Base-by-base conservation (phyloP, 2,329 filamentous ascomycete species). In the Bipolaris sorokiniana region DNA sequence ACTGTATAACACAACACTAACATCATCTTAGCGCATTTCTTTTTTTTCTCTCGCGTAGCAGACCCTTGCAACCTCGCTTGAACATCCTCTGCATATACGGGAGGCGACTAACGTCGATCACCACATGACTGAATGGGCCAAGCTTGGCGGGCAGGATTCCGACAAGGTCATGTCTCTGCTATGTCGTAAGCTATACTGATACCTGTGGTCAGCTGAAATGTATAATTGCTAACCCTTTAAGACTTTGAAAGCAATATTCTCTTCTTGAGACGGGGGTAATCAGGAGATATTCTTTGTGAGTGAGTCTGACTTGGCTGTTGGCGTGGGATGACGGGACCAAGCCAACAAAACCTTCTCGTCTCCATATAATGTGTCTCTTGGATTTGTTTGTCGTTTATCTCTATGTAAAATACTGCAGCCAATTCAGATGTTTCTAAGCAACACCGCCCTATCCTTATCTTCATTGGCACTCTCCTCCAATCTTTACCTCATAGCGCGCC, bases 311-410 rank as follows among this genome's bases (percentile, higher is more conserved):
- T 49, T 28, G 33, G n/a, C 5, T 11, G 15, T 49, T 37, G 31
- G 33, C 26, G 42, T 56, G 48, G 52, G 47, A 20, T 42, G 45
- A 54, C 46, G 40, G 56, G 40, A 58, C 51, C 59, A 48, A 58
- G 45, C 53, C 44, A 55, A 45, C 22, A 56, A 48, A 47, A 23
- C 50, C 54, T 56, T 58, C 48, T 51, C 41, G 57, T 55, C 58
- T 58, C 58, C 51, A 48, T 48, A 37, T 61, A 58, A 56, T 54
- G 56, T 69, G 53, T 54, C 44, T 57, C 53, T 61, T n/a, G 33
- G 15, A 33, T 51, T 51, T 41, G 40, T 45, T 50, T 66, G 48
- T 54, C 56, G 47, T 59, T 48, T 38, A 23, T 51, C 16, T 55
- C 47, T 54, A 41, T 52, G 53, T 33, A 18, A 41, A 54, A 45